Conservation (phyloP, 306 rosid species). For the Cucumis sativus region DNA sequence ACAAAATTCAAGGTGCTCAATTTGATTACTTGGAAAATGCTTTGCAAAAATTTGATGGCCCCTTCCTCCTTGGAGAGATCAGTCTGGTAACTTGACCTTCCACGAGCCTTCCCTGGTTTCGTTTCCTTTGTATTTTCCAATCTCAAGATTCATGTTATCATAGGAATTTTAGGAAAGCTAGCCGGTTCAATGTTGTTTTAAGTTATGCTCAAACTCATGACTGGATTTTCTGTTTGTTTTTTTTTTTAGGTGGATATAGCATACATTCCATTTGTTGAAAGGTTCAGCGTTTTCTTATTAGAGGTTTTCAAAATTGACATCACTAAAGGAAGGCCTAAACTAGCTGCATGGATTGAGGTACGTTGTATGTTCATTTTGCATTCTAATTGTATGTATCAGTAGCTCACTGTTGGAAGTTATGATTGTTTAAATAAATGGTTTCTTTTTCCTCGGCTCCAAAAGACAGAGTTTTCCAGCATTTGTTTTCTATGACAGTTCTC, state of each 20-base stretch:
- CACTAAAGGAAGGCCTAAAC: too few species aligned
- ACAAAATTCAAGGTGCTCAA: slow-evolving; percentile 26
- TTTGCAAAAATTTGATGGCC: slow-evolving; percentile 58
- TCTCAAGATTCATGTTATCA: not conserved
- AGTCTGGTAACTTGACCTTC: slow-evolving; percentile 40
- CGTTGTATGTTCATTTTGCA: too few species aligned
- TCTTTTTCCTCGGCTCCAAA: too few species aligned
- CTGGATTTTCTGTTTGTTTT: slow-evolving; percentile 7
- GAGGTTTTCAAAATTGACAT: too few species aligned
- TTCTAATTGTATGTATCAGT: too few species aligned
- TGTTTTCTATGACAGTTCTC: too few species aligned
- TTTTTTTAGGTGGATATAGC: too few species aligned
- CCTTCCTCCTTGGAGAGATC: slow-evolving; percentile 50
- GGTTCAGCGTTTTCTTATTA: too few species aligned
- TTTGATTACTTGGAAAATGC: slow-evolving; percentile 73
- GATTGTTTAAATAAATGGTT: not conserved
- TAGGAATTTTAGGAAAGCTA: not conserved
- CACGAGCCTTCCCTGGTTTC: not conserved
- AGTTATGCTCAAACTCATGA: not conserved
- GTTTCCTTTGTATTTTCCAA: not conserved
- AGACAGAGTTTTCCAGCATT: too few species aligned
- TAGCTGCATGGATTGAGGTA: too few species aligned
- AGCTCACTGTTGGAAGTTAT: not conserved
- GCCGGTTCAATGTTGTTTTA: not conserved
- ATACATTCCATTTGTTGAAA: too few species aligned